These are phyloP conservation scores for Kockovaella imperatae DNA, from an alignment of 768 basidiomycete species.

Conservation along the genomic window DNA sequence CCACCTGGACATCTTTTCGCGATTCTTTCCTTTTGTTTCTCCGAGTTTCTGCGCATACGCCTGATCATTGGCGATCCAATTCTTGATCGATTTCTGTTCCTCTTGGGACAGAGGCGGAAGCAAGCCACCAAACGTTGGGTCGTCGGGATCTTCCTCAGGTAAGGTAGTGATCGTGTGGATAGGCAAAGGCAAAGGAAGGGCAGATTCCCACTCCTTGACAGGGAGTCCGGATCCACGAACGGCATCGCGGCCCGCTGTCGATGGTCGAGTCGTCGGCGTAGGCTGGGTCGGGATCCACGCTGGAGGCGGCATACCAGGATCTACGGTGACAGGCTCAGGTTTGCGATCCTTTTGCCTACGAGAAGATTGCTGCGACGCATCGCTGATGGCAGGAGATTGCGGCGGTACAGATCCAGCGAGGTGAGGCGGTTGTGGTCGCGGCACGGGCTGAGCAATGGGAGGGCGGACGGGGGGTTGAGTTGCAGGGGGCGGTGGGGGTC, in stretches of 20 bases:
- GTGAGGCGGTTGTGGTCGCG: constrained; percentile 18
- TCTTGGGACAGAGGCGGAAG: constrained; percentile 50
- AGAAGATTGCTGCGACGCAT: not conserved
- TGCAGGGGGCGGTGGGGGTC: not conserved
- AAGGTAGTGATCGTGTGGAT: constrained; percentile 49
- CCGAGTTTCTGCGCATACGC: constrained; percentile 44
- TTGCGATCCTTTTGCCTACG: constrained; percentile 4
- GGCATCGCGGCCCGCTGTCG: not conserved
- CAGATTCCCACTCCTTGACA: constrained; percentile 34
- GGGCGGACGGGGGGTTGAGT: not conserved
- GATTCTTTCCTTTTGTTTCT: constrained; percentile 50
- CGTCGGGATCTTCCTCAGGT: constrained; percentile 9
- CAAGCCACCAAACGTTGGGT: constrained; percentile 48
- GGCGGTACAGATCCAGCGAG: not conserved
- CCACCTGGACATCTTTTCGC: constrained; percentile 48
- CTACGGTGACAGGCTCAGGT: not conserved
- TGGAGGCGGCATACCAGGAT: constrained; percentile 18
- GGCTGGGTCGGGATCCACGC: constrained; percentile 18
- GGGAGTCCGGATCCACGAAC: constrained; percentile 9
- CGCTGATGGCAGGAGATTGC: not conserved
- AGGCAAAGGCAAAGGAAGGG: constrained; percentile 52
- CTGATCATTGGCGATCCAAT: constrained; percentile 60
- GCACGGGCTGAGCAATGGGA: not conserved
- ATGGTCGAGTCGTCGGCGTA: not conserved
- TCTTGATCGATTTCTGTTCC: constrained; percentile 54